Percentiles rank a stretch among this genome's conserved stretches.
These are phyloP conservation scores for Suillus discolor DNA, from an alignment of 768 basidiomycete species.

Conservation along the genomic window DNA sequence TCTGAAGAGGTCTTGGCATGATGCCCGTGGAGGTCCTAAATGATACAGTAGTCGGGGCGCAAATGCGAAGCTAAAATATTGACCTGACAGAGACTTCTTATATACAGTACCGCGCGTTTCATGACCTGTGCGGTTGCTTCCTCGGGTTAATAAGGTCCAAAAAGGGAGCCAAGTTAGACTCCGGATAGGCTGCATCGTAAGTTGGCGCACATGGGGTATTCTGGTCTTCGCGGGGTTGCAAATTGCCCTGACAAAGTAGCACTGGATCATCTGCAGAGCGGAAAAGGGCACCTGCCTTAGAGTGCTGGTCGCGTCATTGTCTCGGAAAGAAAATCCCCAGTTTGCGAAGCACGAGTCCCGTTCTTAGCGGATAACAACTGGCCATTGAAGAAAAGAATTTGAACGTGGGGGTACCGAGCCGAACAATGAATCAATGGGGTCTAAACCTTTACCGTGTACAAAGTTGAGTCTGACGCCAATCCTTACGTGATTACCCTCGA, in stretches of 20 bases:
- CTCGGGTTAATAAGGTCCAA: not conserved
- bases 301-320: not conserved
- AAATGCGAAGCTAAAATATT: not conserved
- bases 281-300: constrained; percentile 3
- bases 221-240: constrained; percentile 3
- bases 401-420: not conserved
- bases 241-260: not conserved
- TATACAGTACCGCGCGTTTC: not conserved
- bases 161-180: not conserved
- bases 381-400: not conserved
- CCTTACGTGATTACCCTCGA: constrained; percentile 1
- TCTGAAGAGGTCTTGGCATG: constrained; percentile 26
- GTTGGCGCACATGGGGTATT: not conserved
- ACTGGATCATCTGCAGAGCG: not conserved
- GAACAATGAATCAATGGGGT: not conserved
- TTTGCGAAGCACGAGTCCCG: not conserved
- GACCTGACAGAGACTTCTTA: not conserved
- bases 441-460: not conserved
- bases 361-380: not conserved
- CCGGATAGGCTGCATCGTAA: not conserved
- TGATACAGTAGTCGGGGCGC: not conserved
- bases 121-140: constrained; percentile 9
- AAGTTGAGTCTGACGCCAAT: not conserved
- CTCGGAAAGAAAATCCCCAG: not conserved
- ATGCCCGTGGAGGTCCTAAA: constrained; percentile 7